These are phyloP conservation scores for Neurospora tetrasperma DNA, from an alignment of 495 filamentous ascomycete genomes.

Conservation along the genomic window DNA sequence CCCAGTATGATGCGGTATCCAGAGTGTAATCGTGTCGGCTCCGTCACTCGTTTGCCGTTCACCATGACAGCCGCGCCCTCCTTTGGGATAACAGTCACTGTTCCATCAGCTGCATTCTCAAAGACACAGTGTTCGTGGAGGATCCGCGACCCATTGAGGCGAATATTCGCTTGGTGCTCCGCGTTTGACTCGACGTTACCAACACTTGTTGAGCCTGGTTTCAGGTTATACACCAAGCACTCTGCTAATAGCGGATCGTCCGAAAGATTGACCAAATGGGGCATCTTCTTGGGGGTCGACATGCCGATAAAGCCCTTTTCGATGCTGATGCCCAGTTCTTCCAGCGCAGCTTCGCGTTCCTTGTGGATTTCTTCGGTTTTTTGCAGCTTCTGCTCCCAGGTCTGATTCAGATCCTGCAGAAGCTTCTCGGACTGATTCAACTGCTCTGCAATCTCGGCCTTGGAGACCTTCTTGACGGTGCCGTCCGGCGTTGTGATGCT, in stretches of 20 bases:
- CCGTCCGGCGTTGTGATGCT: conserved; percentile 84
- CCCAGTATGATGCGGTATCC: conserved; percentile 92
- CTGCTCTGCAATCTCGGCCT: conserved; percentile 96
- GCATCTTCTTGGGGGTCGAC: conserved; percentile 96
- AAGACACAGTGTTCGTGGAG: conserved; percentile 87
- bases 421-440: conserved; percentile 93
- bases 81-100: conserved; percentile 78
- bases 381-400: conserved; percentile 92
- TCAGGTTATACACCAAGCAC: conserved; percentile 97
- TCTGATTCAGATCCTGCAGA: conserved; percentile 93
- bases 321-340: conserved; percentile 96
- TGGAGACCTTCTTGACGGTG: conserved; percentile 86
- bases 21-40: conserved; percentile 74
- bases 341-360: conserved; percentile 86
- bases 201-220: conserved; percentile 85
- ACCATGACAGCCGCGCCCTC: conserved; percentile 96
- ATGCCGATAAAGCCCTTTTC: conserved; percentile 96
- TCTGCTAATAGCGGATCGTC: conserved; percentile 93
- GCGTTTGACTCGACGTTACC: conserved; percentile 78
- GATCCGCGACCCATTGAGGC: conserved; percentile 89
- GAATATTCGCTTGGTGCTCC: conserved; percentile 73
- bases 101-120: conserved; percentile 76
- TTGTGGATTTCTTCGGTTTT: conserved; percentile 97
- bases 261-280: conserved; percentile 94
- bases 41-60: conserved; percentile 79